A percentile compares a stretch with the other conserved stretches of the same genome.
phyloP scores from a whole-genome alignment of 225 moss, liverwort and hornwort species.

The Bryoerythrophyllum caledonicum region DNA sequence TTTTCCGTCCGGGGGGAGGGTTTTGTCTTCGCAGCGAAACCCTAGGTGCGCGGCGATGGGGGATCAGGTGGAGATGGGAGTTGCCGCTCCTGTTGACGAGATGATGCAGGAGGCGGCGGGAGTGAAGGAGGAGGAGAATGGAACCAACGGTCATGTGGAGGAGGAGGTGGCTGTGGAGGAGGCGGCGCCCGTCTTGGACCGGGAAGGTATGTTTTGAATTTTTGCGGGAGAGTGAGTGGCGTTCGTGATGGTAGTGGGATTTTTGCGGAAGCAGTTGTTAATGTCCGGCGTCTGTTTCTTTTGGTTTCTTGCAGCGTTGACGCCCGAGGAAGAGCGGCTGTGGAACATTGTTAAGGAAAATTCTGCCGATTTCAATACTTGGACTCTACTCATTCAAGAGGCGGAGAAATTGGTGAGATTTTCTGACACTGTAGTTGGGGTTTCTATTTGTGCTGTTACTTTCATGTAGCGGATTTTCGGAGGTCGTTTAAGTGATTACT shows the following conservation, averaged over 20 bases:
- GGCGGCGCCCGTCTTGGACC: slow-evolving; percentile 40
- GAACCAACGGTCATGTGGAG: slow-evolving; percentile 52
- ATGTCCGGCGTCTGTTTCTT: neutral
- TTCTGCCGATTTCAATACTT: slow-evolving; percentile 85
- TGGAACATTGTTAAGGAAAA: slow-evolving; percentile 80
- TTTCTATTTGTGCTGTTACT: neutral
- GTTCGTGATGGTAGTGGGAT: neutral
- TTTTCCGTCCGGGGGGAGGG: neutral
- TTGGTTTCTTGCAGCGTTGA: slow-evolving; percentile 56
- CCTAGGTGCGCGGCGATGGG: slow-evolving; percentile 36
- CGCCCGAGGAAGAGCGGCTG: slow-evolving; percentile 80
- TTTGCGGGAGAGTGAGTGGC: neutral
- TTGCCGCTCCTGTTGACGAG: slow-evolving; percentile 42
- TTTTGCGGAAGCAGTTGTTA: neutral
- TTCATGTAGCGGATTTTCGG: neutral
- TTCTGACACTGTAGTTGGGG: no score
- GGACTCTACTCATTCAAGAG: slow-evolving; percentile 85
- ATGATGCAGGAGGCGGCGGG: slow-evolving; percentile 48
- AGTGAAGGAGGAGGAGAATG: slow-evolving; percentile 42
- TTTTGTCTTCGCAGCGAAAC: neutral
- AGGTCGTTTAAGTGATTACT: neutral
- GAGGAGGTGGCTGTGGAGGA: slow-evolving; percentile 32
- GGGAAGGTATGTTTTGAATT: slow-evolving; percentile 28
- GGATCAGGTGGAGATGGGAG: slow-evolving; percentile 36
- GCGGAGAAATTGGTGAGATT: slow-evolving; percentile 84